Conservation (phyloP, 441 rosid species). For the Aleurites moluccanus region DNA sequence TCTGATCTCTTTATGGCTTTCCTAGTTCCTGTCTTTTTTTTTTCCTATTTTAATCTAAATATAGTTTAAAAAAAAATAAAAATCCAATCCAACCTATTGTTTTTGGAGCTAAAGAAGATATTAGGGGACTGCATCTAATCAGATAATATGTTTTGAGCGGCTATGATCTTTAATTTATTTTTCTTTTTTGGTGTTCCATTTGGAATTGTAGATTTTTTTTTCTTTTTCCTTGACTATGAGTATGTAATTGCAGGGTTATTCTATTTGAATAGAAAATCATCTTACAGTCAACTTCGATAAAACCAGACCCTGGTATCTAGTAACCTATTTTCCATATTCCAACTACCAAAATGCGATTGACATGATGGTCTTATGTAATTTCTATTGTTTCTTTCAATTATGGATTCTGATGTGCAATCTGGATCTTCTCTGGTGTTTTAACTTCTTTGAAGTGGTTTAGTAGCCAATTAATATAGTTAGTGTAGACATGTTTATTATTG, state of each 20-base stretch:
- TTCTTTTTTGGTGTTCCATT: too few species aligned
- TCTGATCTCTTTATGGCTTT: background rate
- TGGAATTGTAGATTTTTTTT: too few species aligned
- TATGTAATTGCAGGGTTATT: too few species aligned
- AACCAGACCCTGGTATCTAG: background rate
- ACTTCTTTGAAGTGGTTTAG: background rate
- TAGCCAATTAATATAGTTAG: too few species aligned
- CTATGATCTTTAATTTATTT: too few species aligned
- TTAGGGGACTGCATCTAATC: too few species aligned
- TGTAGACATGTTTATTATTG: background rate
- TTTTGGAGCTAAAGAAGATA: background rate
- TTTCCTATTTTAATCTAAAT: too few species aligned
- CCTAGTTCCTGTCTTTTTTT: background rate
- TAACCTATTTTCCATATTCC: background rate
- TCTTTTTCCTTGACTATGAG: too few species aligned
- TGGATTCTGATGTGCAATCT: background rate
- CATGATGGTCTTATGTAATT: background rate
- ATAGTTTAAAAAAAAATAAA: background rate
- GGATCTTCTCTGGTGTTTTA: background rate
- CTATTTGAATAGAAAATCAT: too few species aligned
- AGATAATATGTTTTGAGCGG: too few species aligned
- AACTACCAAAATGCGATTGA: background rate
- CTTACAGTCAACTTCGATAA: too few species aligned
- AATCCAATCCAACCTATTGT: background rate
- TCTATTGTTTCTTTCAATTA: background rate